These are phyloP conservation scores for Exidia glandulosa DNA, from an alignment of 768 basidiomycete genomes.

Conservation along the genomic window DNA sequence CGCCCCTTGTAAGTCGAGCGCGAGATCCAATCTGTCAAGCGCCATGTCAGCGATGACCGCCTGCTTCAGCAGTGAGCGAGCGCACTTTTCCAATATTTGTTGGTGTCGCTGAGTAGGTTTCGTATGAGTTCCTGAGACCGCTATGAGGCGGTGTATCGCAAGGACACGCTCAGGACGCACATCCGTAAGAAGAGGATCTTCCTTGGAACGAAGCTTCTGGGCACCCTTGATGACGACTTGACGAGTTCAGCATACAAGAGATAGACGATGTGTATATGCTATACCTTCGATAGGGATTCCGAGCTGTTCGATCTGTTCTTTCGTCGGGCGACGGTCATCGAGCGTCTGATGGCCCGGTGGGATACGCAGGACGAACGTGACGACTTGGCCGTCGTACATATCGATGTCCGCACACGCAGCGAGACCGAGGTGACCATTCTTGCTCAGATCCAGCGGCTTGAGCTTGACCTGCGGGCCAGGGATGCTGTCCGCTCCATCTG, in stretches of 20 bases:
- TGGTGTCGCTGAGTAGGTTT: conserved; percentile 51
- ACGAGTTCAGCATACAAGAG: not conserved
- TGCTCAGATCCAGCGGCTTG: conserved; percentile 50
- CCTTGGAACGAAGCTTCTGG: conserved; percentile 35
- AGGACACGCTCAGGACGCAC: conserved; percentile 19
- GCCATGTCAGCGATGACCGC: too few relatives aligned
- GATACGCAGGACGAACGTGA: conserved; percentile 80
- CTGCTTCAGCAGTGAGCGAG: too few relatives aligned
- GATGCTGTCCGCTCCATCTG: conserved; percentile 44
- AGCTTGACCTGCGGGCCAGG: conserved; percentile 43
- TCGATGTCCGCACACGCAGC: conserved; percentile 47
- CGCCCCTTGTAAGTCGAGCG: conserved; percentile 81
- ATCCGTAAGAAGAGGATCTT: conserved; percentile 66
- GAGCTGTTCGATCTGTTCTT: conserved; percentile 29
- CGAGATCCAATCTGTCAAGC: too few relatives aligned
- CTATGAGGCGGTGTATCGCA: conserved; percentile 3
- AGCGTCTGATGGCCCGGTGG: conserved; percentile 32
- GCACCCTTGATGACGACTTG: conserved; percentile 34
- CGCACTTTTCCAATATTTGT: conserved; percentile 74
- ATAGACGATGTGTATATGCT: conserved; percentile 6
- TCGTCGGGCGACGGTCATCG: conserved; percentile 23
- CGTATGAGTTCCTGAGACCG: conserved; percentile 40
- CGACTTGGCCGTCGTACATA: conserved; percentile 73
- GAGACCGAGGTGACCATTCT: conserved; percentile 64
- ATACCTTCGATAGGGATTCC: conserved; percentile 36